Percentiles rank a stretch among this genome's conserved stretches.
phyloP scores from a whole-genome alignment of 129 eudicot species.

The Escallonia rubra region DNA sequence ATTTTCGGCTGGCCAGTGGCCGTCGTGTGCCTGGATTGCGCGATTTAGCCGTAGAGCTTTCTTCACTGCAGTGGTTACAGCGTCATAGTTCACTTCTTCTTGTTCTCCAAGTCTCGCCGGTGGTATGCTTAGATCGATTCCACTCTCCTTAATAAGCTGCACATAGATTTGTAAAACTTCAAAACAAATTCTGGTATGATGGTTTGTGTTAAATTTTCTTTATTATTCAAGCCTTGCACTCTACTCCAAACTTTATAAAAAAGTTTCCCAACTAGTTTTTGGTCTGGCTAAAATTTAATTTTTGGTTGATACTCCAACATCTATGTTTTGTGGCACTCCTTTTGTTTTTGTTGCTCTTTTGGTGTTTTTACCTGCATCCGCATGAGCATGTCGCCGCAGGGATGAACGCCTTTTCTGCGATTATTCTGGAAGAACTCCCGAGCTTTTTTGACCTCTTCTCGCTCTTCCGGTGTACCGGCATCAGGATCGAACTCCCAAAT shows the following conservation, averaged over 20 bases:
- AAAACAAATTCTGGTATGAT: too few relatives aligned
- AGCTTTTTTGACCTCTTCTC: conserved; percentile 16
- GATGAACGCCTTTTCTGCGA: conserved; percentile 18
- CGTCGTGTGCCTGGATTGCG: conserved; percentile 64
- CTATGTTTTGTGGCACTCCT: too few relatives aligned
- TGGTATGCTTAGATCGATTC: conserved; percentile 41
- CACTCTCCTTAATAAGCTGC: conserved; percentile 56
- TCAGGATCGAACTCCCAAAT: conserved; percentile 31
- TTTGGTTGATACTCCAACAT: too few relatives aligned
- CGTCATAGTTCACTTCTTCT: conserved; percentile 47
- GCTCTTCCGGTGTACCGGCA: conserved; percentile 23
- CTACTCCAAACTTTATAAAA: too few relatives aligned
- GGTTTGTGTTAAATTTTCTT: too few relatives aligned
- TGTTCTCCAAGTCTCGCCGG: conserved; percentile 35
- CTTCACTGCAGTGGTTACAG: conserved; percentile 34
- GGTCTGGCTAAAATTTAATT: too few relatives aligned
- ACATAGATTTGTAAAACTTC: background rate
- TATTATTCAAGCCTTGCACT: too few relatives aligned
- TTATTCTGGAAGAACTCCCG: conserved; percentile 19
- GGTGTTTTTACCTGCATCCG: conserved; percentile 22
- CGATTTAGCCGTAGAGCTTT: conserved; percentile 45
- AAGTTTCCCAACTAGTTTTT: too few relatives aligned
- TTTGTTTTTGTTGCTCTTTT: too few relatives aligned
- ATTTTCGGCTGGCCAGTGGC: conserved; percentile 76
- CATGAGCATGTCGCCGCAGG: conserved; percentile 28